phyloP scores from a whole-genome alignment of 1,139 yeast genomes.

The Debaryomyces sp. region DNA sequence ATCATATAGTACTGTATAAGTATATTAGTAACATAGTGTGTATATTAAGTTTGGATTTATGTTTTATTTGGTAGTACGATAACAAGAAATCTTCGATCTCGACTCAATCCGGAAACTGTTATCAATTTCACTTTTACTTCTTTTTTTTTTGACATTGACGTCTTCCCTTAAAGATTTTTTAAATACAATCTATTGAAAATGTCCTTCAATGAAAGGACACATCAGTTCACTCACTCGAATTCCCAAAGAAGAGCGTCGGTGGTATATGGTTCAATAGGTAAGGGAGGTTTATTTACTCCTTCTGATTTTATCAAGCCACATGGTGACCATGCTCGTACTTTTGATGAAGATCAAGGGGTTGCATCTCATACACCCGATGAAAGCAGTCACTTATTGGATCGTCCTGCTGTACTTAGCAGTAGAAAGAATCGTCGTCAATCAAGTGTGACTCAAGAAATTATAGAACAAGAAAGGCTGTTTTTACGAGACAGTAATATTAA shows the following conservation, averaged over 20 bases:
- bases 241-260: conserved; percentile 54
- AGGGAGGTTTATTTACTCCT: conserved; percentile 55
- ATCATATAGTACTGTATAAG: neutral
- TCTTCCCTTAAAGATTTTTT: neutral
- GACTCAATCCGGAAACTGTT: neutral
- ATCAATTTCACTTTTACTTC: neutral
- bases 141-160: neutral
- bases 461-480: conserved; percentile 41
- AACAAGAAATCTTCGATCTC: neutral
- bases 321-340: conserved; percentile 12
- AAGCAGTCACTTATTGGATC: conserved; percentile 8
- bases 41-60: conserved; percentile 3
- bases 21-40: conserved; percentile 6
- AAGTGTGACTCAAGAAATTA: conserved; percentile 28
- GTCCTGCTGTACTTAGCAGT: neutral
- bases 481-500: conserved; percentile 32
- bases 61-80: neutral
- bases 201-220: conserved; percentile 24
- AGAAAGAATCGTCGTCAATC: conserved; percentile 24
- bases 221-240: conserved; percentile 51
- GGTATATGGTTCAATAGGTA: conserved; percentile 55
- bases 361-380: conserved; percentile 2
- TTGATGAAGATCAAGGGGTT: neutral
- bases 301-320: conserved; percentile 42
- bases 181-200: conserved; percentile 7